Percentiles rank a stretch among this genome's conserved stretches.
Conservation (phyloP, 345 rosid genomes). For the Tarenaya hassleriana region DNA sequence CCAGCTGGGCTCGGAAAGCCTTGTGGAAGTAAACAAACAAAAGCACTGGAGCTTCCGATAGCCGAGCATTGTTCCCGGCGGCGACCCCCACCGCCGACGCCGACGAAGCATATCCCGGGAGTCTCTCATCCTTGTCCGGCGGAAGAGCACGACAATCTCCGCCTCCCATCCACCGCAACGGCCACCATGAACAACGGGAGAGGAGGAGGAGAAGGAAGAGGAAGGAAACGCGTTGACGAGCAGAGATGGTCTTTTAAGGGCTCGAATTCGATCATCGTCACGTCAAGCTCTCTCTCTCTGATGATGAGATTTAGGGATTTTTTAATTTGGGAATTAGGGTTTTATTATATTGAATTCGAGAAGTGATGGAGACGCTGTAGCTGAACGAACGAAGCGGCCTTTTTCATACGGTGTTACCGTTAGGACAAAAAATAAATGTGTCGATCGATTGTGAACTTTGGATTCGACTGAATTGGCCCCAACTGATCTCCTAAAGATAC, state of each 20-base stretch:
- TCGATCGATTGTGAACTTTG: no score
- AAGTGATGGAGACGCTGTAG: constrained; percentile 25
- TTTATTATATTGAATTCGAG: constrained; percentile 14
- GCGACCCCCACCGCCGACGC: constrained; percentile 9
- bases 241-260: constrained; percentile 27
- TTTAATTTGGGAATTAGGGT: constrained; percentile 15
- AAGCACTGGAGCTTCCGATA: constrained; percentile 58
- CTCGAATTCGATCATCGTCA: constrained; percentile 21
- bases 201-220: constrained; percentile 22
- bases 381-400: constrained; percentile 23
- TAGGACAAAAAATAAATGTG: no score
- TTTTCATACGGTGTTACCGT: constrained; percentile 16
- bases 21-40: constrained; percentile 60
- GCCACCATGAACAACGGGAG: constrained; percentile 33
- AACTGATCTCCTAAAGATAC: constrained; percentile 7
- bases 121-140: constrained; percentile 27
- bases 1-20: constrained; percentile 53
- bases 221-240: constrained; percentile 31
- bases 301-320: constrained; percentile 14
- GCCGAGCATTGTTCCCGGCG: constrained; percentile 25
- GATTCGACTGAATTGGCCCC: constrained; percentile 8
- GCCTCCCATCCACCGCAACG: constrained; percentile 45
- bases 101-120: constrained; percentile 18
- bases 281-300: constrained; percentile 20
- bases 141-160: constrained; percentile 20